phyloP scores from a whole-genome alignment of 768 basidiomycete genomes.

The Melanogaster broomeanus region DNA sequence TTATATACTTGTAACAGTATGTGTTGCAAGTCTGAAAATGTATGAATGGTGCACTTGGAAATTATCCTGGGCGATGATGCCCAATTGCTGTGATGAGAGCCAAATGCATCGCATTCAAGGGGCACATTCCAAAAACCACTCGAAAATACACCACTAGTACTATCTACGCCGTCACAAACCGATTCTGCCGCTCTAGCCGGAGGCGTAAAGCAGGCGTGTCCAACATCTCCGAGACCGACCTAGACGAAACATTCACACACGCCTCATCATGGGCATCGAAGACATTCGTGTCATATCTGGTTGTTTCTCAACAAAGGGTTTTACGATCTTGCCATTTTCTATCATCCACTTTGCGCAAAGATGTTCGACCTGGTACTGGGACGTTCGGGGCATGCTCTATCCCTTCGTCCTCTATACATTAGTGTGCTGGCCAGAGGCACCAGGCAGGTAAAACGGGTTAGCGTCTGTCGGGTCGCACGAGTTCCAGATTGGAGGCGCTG shows the following conservation, averaged over 20 bases:
- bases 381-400: conserved; percentile 24
- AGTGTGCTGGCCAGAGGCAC: background rate
- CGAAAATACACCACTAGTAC: background rate
- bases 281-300: conserved; percentile 18
- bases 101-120: background rate
- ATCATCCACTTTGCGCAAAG: conserved; percentile 43
- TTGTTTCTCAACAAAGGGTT: conserved; percentile 26
- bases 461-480: conserved; percentile 18
- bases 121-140: background rate
- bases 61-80: background rate
- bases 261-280: conserved; percentile 16
- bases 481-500: conserved; percentile 15
- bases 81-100: background rate
- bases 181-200: background rate
- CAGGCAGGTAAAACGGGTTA: conserved; percentile 9
- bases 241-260: conserved; percentile 9
- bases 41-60: background rate
- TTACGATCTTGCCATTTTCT: conserved; percentile 13
- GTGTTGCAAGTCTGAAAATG: conserved; percentile 1
- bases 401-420: conserved; percentile 12
- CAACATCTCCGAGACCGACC: conserved; percentile 21
- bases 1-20: conserved; percentile 11
- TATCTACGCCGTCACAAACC: background rate
- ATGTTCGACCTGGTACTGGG: conserved; percentile 17
- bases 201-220: background rate